Evolutionary conservation across 805 yeast genomes (phyloP).

Genomic region (Suhomyces sp.): DNA sequence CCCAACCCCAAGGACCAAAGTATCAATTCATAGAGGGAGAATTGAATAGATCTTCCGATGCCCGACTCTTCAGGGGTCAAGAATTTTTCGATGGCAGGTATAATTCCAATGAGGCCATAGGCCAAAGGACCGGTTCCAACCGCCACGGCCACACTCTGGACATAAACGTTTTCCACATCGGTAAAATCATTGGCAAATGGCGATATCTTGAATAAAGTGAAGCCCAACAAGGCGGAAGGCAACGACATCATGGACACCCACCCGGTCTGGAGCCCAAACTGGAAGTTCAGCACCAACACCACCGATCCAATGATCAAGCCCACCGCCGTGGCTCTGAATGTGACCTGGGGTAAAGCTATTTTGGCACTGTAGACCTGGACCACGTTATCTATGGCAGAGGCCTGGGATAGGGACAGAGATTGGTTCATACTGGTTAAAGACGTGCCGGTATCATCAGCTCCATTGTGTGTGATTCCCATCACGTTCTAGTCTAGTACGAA

Average conservation of each 20-base stretch:
- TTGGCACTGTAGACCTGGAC: slow-evolving; percentile 34
- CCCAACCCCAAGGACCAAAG: slow-evolving; percentile 87
- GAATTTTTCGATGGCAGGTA: slow-evolving; percentile 93
- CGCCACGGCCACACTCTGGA: slow-evolving; percentile 92
- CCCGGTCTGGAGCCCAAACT: slow-evolving; percentile 95
- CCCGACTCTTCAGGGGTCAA: slow-evolving; percentile 79
- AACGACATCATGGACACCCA: slow-evolving; percentile 99
- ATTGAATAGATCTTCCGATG: slow-evolving; percentile 34
- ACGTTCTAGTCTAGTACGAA: too few relatives aligned
- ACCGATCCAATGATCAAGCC: slow-evolving; percentile 87
- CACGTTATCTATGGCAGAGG: background rate
- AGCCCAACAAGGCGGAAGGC: slow-evolving; percentile 88
- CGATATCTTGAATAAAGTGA: slow-evolving; percentile 68
- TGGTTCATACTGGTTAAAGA: background rate
- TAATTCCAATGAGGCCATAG: slow-evolving; percentile 90
- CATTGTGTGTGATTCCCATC: too few relatives aligned
- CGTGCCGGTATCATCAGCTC: too few relatives aligned
- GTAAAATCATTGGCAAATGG: slow-evolving; percentile 50
- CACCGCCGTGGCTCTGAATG: slow-evolving; percentile 68
- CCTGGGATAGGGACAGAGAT: background rate
- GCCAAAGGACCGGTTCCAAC: slow-evolving; percentile 97
- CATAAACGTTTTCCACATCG: slow-evolving; percentile 92
- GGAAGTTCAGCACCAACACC: slow-evolving; percentile 86
- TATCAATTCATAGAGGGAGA: slow-evolving; percentile 53
- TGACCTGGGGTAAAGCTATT: slow-evolving; percentile 60